phyloP scores from a whole-genome alignment of 2,329 filamentous ascomycete species.

The Capronia coronata region DNA sequence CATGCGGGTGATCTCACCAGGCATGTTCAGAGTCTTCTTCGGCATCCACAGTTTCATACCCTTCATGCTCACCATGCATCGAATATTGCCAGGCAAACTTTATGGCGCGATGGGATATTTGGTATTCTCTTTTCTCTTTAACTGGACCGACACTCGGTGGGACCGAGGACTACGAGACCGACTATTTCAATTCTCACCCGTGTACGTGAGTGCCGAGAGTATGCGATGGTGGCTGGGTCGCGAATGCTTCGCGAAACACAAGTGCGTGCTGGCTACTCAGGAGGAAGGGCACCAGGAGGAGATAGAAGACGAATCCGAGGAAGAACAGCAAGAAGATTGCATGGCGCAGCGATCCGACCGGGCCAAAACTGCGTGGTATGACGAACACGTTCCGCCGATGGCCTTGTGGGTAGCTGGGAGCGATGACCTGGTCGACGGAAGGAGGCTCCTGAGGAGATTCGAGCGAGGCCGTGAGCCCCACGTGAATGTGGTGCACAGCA shows the following conservation, averaged over 20 bases:
- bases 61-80: slow-evolving; percentile 81
- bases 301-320: slow-evolving; percentile 29
- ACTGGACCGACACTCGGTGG: slow-evolving; percentile 81
- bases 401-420: slow-evolving; percentile 81
- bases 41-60: slow-evolving; percentile 92
- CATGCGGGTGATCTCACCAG: slow-evolving; percentile 71
- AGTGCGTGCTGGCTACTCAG: slow-evolving; percentile 76
- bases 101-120: slow-evolving; percentile 81
- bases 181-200: slow-evolving; percentile 87
- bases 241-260: slow-evolving; percentile 77
- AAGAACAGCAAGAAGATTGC: slow-evolving; percentile 14
- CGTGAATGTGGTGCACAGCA: slow-evolving; percentile 72
- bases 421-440: slow-evolving; percentile 79
- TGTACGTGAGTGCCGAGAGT: slow-evolving; percentile 80
- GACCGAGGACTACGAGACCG: slow-evolving; percentile 70
- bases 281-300: slow-evolving; percentile 62
- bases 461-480: slow-evolving; percentile 71
- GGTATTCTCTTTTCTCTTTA: slow-evolving; percentile 83
- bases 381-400: slow-evolving; percentile 69
- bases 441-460: slow-evolving; percentile 65
- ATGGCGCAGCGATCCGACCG: slow-evolving; percentile 11
- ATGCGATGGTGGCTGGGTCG: slow-evolving; percentile 95
- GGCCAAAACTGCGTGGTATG: slow-evolving; percentile 65
- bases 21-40: slow-evolving; percentile 72
- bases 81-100: slow-evolving; percentile 55